phyloP scores from a whole-genome alignment of 139 green algal species.

The Ettlia oleoabundans region DNA sequence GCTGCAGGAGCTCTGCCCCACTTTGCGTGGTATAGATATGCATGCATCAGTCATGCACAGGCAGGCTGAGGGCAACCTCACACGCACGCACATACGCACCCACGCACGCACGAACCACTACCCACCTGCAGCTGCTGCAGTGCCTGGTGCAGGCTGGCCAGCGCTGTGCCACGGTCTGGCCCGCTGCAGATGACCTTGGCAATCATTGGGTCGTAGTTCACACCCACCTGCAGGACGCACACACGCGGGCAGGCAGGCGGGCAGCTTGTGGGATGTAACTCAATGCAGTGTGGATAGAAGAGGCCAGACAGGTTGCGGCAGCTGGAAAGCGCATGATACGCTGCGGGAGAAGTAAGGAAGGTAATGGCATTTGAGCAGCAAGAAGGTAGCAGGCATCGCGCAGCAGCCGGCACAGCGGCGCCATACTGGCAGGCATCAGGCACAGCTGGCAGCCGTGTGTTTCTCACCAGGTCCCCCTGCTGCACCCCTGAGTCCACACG shows the following conservation, averaged over 20 bases:
- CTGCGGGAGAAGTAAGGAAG: background rate
- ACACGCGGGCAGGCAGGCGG: too few relatives aligned
- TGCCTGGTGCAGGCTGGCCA: constrained; percentile 41
- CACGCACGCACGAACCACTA: background rate
- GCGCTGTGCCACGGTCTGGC: constrained; percentile 41
- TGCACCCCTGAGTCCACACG: constrained; percentile 72
- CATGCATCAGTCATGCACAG: too few relatives aligned
- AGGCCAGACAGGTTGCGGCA: background rate
- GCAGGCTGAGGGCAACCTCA: too few relatives aligned
- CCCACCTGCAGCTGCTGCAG: constrained; percentile 67
- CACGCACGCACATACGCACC: background rate
- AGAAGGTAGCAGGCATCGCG: background rate
- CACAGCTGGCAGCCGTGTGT: too few relatives aligned
- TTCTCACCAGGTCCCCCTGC: constrained; percentile 61
- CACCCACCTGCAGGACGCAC: constrained; percentile 57
- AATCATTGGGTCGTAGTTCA: constrained; percentile 93
- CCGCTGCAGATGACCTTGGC: constrained; percentile 82
- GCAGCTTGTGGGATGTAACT: too few relatives aligned
- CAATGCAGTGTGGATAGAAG: too few relatives aligned
- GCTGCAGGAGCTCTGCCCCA: too few relatives aligned
- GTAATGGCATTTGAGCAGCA: background rate
- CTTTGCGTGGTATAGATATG: too few relatives aligned
- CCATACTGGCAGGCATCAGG: background rate
- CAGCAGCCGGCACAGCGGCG: background rate
- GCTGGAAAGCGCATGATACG: background rate